Conservation (phyloP, 345 rosid species). For the Corymbia maculata region DNA sequence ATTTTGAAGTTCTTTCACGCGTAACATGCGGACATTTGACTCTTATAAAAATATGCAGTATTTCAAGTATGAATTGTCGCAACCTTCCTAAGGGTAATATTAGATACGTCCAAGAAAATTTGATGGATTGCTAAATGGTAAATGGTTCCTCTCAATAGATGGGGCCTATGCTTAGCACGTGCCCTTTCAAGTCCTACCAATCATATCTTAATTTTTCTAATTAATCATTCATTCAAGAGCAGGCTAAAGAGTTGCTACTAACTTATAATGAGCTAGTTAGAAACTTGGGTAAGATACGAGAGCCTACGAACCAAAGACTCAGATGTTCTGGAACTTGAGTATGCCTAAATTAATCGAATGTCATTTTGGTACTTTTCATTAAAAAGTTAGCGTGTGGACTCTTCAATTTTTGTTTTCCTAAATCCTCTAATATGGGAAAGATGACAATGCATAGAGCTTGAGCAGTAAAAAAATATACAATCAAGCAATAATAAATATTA, state of each 20-base stretch:
- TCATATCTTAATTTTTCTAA: fast-evolving
- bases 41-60: background rate
- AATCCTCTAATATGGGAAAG: background rate
- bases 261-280: too few species aligned
- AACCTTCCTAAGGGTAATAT: background rate
- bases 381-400: too few species aligned
- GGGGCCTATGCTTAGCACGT: background rate
- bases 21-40: fast-evolving
- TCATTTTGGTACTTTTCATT: too few species aligned
- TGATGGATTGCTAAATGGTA: background rate
- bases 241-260: background rate
- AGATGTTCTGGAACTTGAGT: too few species aligned
- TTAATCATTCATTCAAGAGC: background rate
- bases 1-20: background rate
- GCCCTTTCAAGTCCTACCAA: background rate
- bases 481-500: background rate
- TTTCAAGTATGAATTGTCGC: too few species aligned
- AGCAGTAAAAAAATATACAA: background rate
- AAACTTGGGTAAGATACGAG: background rate
- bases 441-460: background rate
- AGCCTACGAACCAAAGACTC: background rate
- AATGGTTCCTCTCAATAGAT: background rate
- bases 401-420: background rate
- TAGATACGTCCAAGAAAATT: too few species aligned
- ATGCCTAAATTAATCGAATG: too few species aligned